phyloP scores from a whole-genome alignment of 257 asterid species.

The Penstemon davidsonii region DNA sequence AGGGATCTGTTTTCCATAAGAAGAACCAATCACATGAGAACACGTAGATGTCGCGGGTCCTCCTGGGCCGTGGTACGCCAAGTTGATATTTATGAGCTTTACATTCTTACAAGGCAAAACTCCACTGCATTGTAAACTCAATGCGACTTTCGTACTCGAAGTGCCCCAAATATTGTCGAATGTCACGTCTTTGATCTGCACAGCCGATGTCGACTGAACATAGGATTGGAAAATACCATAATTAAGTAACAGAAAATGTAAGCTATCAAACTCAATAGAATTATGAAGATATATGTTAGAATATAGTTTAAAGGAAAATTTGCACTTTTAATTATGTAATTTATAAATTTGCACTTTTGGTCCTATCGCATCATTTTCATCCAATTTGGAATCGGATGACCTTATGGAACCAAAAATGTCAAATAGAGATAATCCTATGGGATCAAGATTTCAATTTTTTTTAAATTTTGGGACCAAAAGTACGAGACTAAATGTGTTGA shows the following conservation, averaged over 20 bases:
- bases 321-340: no score
- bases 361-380: no score
- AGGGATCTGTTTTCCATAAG: conserved; percentile 53
- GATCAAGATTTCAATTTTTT: no score
- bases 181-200: conserved; percentile 56
- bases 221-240: not conserved
- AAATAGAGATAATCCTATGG: no score
- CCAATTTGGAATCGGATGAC: no score
- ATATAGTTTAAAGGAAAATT: no score
- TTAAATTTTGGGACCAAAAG: no score
- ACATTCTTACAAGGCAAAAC: conserved; percentile 52
- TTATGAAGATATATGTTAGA: no score
- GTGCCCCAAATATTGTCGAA: conserved; percentile 61
- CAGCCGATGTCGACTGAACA: conserved; percentile 31
- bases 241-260: no score
- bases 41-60: conserved; percentile 45
- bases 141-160: conserved; percentile 49
- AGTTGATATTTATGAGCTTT: conserved; percentile 43
- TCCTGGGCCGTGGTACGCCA: conserved; percentile 42
- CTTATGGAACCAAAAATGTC: no score
- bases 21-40: conserved; percentile 43
- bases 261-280: not conserved
- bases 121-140: conserved; percentile 49
- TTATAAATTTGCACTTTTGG: no score
- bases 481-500: no score